A percentile compares a stretch with the other conserved stretches of the same genome.
phyloP scores from a whole-genome alignment of 495 filamentous ascomycete species.

The Lophiostoma macrostomum region DNA sequence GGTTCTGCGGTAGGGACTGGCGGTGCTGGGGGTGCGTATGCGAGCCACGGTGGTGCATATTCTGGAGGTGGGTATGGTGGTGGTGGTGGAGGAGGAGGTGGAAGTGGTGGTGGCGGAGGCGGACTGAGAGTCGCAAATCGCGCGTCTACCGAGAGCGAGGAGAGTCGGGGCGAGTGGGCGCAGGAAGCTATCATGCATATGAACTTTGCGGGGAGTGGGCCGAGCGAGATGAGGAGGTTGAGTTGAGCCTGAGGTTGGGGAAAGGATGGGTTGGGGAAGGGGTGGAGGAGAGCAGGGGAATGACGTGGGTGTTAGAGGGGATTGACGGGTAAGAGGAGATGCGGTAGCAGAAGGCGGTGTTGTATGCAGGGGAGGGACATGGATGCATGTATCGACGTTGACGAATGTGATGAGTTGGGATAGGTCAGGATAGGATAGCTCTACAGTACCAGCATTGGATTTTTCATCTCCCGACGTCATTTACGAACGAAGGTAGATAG shows the following conservation, averaged over 20 bases:
- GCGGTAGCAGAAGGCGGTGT: background rate
- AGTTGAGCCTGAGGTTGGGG: conserved; percentile 1
- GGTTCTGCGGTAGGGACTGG: no score
- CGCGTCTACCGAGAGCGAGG: conserved; percentile 15
- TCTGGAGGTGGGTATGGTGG: no score
- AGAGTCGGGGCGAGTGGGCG: conserved; percentile 34
- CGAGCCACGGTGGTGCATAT: no score
- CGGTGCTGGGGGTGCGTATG: no score
- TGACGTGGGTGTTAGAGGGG: background rate
- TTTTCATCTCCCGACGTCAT: no score
- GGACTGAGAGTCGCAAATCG: conserved; percentile 40
- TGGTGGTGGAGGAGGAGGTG: no score
- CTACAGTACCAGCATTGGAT: no score
- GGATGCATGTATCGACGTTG: no score
- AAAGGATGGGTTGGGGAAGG: background rate
- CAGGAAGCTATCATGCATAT: conserved; percentile 41
- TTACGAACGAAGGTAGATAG: no score
- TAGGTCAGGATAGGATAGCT: no score
- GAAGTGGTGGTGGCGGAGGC: conserved; percentile 29
- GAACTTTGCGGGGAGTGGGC: conserved; percentile 32
- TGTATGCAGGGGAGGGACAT: no score
- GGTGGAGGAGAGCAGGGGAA: background rate
- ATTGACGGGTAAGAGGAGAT: background rate
- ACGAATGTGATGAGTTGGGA: no score
- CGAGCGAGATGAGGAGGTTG: conserved; percentile 10